Base-by-base conservation (phyloP, 768 basidiomycete genomes). In the Trametes punicea region DNA sequence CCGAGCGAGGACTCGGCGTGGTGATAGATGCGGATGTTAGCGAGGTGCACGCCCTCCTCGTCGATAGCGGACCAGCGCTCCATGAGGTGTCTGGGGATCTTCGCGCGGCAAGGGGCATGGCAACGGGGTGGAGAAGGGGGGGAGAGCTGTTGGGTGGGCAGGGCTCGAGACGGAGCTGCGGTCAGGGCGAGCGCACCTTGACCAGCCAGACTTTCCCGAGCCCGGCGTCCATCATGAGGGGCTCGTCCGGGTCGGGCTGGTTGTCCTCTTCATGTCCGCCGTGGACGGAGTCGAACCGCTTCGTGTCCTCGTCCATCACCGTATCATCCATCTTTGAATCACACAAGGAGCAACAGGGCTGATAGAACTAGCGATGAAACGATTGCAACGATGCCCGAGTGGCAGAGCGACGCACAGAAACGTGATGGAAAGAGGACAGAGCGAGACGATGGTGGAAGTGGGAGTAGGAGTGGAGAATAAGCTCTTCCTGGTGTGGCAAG, bases 81-180 rank as follows among this genome's bases (percentile, higher is more conserved):
- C 77, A 94, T 82, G 50, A 97, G 75, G 68, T 88, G 88, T 67
- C 87, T 87, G 0, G 93, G 94, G 40, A 96, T 84, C 90, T 93
- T 72, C 34, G n/a, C n/a, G n/a, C n/a, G n/a, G n/a, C n/a, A n/a
- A n/a, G n/a, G n/a, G n/a, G n/a, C n/a, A n/a, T 36, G 7, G 34
- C 31, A 31, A 13, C 31, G 13, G 31, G 31, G 31, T 16, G 25
- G 46, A 29, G 47, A 42, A 39, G 27, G n/a, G 5, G 30, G 16
- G 26, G 46, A 2, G 39, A 27, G 30, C 21, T 49, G 47, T 23
- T 49, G 36, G 33, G 18, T 23, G 44, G 33, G 30, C 29, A 30
- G 26, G n/a, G 23, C 11, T 8, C 9, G 27, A 15, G 7, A 2
- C 6, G 5, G 34, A 38, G 26, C 38, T 1, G 29, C 25, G 50